phyloP scores from a whole-genome alignment of 495 filamentous ascomycete genomes.

The Mycothermus thermophilus region DNA sequence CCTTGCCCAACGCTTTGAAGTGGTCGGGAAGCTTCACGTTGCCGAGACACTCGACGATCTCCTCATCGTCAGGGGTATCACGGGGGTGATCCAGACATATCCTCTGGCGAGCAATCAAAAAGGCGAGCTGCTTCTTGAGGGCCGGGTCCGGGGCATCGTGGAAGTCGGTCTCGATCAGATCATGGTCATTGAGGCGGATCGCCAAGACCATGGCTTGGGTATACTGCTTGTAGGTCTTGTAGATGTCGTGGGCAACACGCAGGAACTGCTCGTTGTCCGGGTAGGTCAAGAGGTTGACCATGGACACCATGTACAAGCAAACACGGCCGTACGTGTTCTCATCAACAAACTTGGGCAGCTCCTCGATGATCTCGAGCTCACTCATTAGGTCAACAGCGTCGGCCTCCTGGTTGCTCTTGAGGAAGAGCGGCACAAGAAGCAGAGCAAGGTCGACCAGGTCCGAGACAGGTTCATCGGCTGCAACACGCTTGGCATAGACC shows the following conservation, averaged over 20 bases:
- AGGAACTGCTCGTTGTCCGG: conserved; percentile 95
- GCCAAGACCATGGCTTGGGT: conserved; percentile 88
- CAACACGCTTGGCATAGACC: conserved; percentile 65
- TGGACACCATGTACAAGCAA: conserved; percentile 96
- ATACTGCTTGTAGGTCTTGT: conserved; percentile 79
- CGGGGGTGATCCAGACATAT: conserved; percentile 58
- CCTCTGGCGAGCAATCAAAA: conserved; percentile 81
- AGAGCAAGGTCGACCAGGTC: conserved; percentile 74
- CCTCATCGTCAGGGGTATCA: conserved; percentile 47
- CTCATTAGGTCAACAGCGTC: conserved; percentile 95
- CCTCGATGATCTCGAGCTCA: conserved; percentile 90
- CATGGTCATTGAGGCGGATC: conserved; percentile 77
- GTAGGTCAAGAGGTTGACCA: conserved; percentile 94
- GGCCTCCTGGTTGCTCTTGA: conserved; percentile 94
- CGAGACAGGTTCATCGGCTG: conserved; percentile 42
- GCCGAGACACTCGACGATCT: conserved; percentile 67
- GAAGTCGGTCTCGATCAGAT: conserved; percentile 67
- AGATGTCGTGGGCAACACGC: conserved; percentile 77
- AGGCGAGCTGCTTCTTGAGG: conserved; percentile 86
- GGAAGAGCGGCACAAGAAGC: conserved; percentile 80
- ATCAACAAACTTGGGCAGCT: conserved; percentile 79
- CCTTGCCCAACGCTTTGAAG: conserved; percentile 87
- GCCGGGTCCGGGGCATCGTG: conserved; percentile 64
- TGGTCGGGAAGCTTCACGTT: conserved; percentile 80
- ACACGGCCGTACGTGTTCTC: conserved; percentile 87